Conservation (phyloP, 73 alveolate genomes). For the Blepharisma japonicum region DNA sequence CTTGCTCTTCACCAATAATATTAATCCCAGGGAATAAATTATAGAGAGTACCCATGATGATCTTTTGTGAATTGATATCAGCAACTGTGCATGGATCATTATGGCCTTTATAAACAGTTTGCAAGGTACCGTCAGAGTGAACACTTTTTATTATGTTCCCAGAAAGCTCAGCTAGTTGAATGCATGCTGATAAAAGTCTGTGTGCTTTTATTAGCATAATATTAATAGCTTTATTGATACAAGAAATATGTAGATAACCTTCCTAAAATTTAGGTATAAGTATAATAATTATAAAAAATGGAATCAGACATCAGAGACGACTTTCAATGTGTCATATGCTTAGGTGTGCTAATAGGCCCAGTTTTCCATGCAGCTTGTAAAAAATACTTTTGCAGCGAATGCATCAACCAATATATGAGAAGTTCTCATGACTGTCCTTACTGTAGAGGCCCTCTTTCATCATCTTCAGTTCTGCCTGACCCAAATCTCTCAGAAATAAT, state of each 20-base stretch:
- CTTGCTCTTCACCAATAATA: slow-evolving; percentile 46
- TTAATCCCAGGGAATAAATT: slow-evolving; percentile 40
- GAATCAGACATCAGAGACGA: too few relatives aligned
- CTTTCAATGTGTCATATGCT: too few relatives aligned
- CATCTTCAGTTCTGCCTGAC: neutral
- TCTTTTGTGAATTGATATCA: slow-evolving; percentile 40
- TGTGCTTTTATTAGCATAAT: too few relatives aligned
- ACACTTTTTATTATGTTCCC: slow-evolving; percentile 42
- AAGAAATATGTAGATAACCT: too few relatives aligned
- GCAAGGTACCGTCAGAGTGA: slow-evolving; percentile 24
- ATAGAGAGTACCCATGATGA: slow-evolving; percentile 29
- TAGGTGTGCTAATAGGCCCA: neutral
- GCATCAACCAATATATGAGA: neutral
- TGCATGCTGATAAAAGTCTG: slow-evolving; percentile 38
- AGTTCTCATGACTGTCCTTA: neutral
- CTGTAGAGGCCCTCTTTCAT: neutral
- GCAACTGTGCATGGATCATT: slow-evolving; percentile 55
- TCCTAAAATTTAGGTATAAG: too few relatives aligned
- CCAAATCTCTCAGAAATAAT: neutral
- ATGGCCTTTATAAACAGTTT: slow-evolving; percentile 35
- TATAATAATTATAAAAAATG: too few relatives aligned
- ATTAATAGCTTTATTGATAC: too few relatives aligned
- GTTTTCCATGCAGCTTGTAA: neutral
- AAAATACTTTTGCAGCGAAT: neutral
- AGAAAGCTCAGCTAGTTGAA: slow-evolving; percentile 39